Evolutionary conservation across 805 yeast genomes (phyloP).

Genomic region (Saccharomycopsis capsularis): DNA sequence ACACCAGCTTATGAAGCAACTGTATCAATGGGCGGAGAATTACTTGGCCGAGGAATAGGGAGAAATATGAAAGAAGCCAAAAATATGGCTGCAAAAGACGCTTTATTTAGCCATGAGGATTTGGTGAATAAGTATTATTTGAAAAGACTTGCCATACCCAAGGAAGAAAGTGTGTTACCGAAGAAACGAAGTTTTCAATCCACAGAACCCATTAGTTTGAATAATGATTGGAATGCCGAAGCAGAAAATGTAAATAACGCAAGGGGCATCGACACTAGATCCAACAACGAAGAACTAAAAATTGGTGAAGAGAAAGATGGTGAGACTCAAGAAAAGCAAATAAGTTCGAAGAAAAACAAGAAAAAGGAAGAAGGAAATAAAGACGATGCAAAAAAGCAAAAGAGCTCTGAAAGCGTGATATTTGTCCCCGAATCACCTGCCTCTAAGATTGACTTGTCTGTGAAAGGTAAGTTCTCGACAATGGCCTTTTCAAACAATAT

Average conservation of each 20-base stretch:
- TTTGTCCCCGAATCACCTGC: neutral
- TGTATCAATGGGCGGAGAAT: slow-evolving; percentile 11
- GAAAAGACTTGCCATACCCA: slow-evolving; percentile 2
- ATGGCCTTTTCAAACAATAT: neutral
- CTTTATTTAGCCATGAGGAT: slow-evolving; percentile 41
- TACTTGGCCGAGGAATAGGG: slow-evolving; percentile 61
- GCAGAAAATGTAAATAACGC: neutral
- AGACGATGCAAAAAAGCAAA: neutral
- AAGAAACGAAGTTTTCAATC: neutral
- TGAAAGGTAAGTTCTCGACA: neutral
- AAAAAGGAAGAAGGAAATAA: neutral
- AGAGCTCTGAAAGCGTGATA: neutral
- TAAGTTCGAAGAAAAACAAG: neutral
- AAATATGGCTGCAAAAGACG: slow-evolving; percentile 75
- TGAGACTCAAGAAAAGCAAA: neutral
- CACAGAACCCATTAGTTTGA: too few species aligned
- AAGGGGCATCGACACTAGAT: neutral
- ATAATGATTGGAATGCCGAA: too few species aligned
- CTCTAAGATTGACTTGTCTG: neutral
- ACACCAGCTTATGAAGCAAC: neutral
- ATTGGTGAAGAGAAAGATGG: neutral
- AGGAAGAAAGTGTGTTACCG: neutral
- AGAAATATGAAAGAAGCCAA: slow-evolving; percentile 72
- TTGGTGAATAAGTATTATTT: slow-evolving; percentile 9
- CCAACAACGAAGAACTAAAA: neutral